Conservation (phyloP, 1,284 basidiomycete genomes). For the Puccinia polysora region DNA sequence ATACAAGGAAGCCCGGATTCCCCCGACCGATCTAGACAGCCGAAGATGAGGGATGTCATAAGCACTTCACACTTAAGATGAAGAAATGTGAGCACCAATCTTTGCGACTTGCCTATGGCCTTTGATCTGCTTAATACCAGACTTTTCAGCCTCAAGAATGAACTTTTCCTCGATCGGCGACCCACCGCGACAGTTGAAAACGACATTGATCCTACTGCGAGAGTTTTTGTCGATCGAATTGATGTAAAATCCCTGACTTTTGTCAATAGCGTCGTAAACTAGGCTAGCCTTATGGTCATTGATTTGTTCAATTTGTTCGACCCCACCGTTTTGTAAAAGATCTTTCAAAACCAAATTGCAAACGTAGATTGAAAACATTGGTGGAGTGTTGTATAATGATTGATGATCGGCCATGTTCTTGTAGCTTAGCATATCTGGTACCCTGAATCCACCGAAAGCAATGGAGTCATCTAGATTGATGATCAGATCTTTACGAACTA, state of each 20-base stretch:
- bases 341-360: slow-evolving; percentile 77
- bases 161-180: slow-evolving; percentile 64
- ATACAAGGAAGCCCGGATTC: slow-evolving; percentile 86
- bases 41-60: slow-evolving; percentile 45
- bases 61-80: slow-evolving; percentile 64
- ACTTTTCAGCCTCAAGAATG: slow-evolving; percentile 67
- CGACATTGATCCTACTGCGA: slow-evolving; percentile 88
- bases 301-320: slow-evolving; percentile 64
- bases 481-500: slow-evolving; percentile 85
- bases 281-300: slow-evolving; percentile 70
- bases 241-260: slow-evolving; percentile 57
- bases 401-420: slow-evolving; percentile 73
- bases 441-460: slow-evolving; percentile 64
- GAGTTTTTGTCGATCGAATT: slow-evolving; percentile 55
- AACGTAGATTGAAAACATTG: slow-evolving; percentile 87
- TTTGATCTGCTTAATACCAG: slow-evolving; percentile 77
- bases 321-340: slow-evolving; percentile 63
- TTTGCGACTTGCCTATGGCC: slow-evolving; percentile 64
- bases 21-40: slow-evolving; percentile 49
- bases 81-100: background rate
- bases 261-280: slow-evolving; percentile 67
- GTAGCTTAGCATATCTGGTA: slow-evolving; percentile 78
- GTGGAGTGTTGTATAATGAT: slow-evolving; percentile 92
- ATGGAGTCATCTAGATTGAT: slow-evolving; percentile 77
- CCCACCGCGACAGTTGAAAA: slow-evolving; percentile 70